A percentile compares a stretch with the other conserved stretches of the same genome.
phyloP scores from a whole-genome alignment of 2,329 filamentous ascomycete genomes.

The Colletotrichum godetiae region DNA sequence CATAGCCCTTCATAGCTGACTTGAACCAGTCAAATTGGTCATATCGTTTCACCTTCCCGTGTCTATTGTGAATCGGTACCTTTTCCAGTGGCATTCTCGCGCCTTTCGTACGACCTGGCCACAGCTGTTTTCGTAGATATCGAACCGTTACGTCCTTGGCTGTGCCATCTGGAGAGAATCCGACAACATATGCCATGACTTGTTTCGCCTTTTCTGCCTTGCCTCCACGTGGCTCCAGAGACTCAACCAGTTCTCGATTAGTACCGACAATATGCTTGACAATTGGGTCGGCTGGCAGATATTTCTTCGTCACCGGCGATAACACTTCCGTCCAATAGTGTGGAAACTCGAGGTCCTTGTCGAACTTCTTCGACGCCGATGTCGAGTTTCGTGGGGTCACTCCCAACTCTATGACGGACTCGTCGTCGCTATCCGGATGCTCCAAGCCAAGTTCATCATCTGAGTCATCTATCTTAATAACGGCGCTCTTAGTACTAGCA shows the following conservation, averaged over 20 bases:
- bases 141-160: constrained; percentile 95
- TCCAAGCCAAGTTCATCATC: constrained; percentile 40
- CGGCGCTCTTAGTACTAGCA: constrained; percentile 6
- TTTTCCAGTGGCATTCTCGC: constrained; percentile 83
- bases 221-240: constrained; percentile 84
- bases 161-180: constrained; percentile 84
- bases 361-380: constrained; percentile 64
- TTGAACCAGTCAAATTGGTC: constrained; percentile 92
- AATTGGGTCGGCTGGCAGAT: constrained; percentile 81
- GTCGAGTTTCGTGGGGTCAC: constrained; percentile 52
- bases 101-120: constrained; percentile 92
- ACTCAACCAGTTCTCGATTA: constrained; percentile 76
- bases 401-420: constrained; percentile 68
- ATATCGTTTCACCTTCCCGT: constrained; percentile 81
- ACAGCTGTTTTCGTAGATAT: constrained; percentile 83
- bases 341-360: constrained; percentile 83
- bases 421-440: constrained; percentile 67
- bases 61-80: constrained; percentile 79
- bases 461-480: constrained; percentile 18
- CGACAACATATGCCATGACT: constrained; percentile 89
- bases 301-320: constrained; percentile 83
- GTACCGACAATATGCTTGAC: constrained; percentile 77
- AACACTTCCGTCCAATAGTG: constrained; percentile 94
- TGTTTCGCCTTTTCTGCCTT: constrained; percentile 90
- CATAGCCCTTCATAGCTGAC: constrained; percentile 80